Evolutionary conservation across 345 rosid genomes (phyloP).

Genomic region (Salix caprea): DNA sequence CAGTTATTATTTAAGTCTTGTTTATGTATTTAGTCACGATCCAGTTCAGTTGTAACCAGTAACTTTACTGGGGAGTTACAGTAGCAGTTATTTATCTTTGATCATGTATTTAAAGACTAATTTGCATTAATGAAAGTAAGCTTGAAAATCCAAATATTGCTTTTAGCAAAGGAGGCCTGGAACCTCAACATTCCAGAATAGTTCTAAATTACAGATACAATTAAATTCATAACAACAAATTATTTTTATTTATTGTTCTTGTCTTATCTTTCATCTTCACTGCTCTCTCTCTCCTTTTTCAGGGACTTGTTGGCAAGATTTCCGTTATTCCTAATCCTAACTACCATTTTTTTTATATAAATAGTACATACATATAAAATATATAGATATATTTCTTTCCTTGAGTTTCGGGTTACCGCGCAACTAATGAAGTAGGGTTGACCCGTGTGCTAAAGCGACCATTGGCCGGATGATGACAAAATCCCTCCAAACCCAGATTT

Average conservation of each 20-base stretch:
- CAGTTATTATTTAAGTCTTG: too few species aligned
- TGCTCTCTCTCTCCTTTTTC: background rate
- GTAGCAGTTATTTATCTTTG: too few species aligned
- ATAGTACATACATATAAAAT: background rate
- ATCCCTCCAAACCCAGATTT: background rate
- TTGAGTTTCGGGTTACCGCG: constrained; percentile 56
- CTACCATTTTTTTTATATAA: background rate
- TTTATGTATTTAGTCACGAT: too few species aligned
- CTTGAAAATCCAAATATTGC: too few species aligned
- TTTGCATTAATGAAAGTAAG: too few species aligned
- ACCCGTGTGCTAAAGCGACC: background rate
- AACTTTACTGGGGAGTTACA: too few species aligned
- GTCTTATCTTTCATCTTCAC: too few species aligned
- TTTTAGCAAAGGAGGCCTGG: too few species aligned
- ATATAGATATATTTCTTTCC: constrained; percentile 13
- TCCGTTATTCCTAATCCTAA: constrained; percentile 20
- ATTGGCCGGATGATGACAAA: background rate
- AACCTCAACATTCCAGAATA: too few species aligned
- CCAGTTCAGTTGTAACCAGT: too few species aligned
- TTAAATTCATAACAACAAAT: background rate
- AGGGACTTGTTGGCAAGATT: constrained; percentile 20
- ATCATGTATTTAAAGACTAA: too few species aligned
- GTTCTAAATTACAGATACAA: too few species aligned
- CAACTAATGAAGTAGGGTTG: constrained; percentile 12
- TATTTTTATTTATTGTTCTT: background rate